Evolutionary conservation across 306 rosid species (phyloP), one percentile per base, ranked within the genome.

Genomic region (Vigna mungo): DNA sequence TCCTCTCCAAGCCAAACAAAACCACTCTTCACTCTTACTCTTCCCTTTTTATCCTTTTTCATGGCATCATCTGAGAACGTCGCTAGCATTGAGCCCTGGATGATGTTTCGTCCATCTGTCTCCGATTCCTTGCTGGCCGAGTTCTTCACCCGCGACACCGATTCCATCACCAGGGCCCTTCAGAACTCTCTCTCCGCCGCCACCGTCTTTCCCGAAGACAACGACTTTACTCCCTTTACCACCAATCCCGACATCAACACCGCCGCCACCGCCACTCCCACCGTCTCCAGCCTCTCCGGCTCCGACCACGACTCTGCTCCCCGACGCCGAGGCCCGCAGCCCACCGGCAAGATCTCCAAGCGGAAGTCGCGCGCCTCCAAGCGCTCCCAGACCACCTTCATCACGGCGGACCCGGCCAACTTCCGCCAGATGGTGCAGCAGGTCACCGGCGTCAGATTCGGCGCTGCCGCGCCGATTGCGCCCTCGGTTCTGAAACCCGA

Each of bases 361-460:
- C 66, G 97, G 34, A 95, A 90, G 76, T 88, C 97, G 0, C 89
- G 99, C 2, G 97, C 97, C 0, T 90, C 97, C n/a, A 95, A 92
- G 78, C 77, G 85, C 66, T 87, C 96, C 0, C 96, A 83, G 78
- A 95, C 98, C 25, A 95, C 96, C 20, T 92, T 89, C 81, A 95
- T 95, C 60, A 80, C 93, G 23, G 97, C 98, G 0, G 98, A 95
- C 90, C 88, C 98, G 4, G 84, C 92, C 7, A 90, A 95, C 63
- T 95, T 95, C 87, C 86, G 98, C 0, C 92, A 92, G 82, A 88
- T 95, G 98, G 98, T 95, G 56, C 98, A 95, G 71, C 98, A 89
- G 83, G 91, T 95, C 14, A 95, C 98, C 25, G 98, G 98, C 0
- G 97, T 81, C 6, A 70, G 92, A 51, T 79, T 86, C 27, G 78